Evolutionary conservation across 768 basidiomycete genomes (phyloP).

Genomic region (Agrocybe chaxingu): DNA sequence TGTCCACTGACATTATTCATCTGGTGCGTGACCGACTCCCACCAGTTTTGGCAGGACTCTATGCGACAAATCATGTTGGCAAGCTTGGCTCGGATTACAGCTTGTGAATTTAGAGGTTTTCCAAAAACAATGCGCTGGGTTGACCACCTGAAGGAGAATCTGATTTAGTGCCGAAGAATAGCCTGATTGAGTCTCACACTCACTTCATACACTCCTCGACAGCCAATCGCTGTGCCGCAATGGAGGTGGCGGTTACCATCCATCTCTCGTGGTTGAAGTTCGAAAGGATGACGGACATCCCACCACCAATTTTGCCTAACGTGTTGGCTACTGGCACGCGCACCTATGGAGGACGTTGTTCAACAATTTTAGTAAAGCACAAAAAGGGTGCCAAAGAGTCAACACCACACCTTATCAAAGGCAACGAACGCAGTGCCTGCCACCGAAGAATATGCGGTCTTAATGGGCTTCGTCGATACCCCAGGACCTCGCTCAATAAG

Average conservation of each 20-base stretch:
- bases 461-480: conserved; percentile 84
- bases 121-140: conserved; percentile 89
- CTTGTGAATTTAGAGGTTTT: conserved; percentile 75
- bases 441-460: conserved; percentile 87
- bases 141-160: conserved; percentile 60
- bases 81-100: conserved; percentile 87
- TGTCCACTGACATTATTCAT: conserved; percentile 72
- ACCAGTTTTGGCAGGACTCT: conserved; percentile 84
- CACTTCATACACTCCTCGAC: conserved; percentile 92
- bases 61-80: conserved; percentile 88
- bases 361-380: not conserved
- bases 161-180: not conserved
- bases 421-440: conserved; percentile 89
- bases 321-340: conserved; percentile 85
- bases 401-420: conserved; percentile 57
- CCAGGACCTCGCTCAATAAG: conserved; percentile 69
- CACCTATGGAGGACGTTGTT: conserved; percentile 27
- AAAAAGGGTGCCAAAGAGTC: not conserved
- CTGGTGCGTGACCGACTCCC: conserved; percentile 86
- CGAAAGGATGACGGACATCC: conserved; percentile 77
- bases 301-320: conserved; percentile 82
- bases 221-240: conserved; percentile 72
- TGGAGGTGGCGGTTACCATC: conserved; percentile 75
- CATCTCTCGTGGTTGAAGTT: conserved; percentile 91
- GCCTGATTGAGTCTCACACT: conserved; percentile 10